Evolutionary conservation across 768 basidiomycete species (phyloP).

Genomic region (Tephrocybe sp.): DNA sequence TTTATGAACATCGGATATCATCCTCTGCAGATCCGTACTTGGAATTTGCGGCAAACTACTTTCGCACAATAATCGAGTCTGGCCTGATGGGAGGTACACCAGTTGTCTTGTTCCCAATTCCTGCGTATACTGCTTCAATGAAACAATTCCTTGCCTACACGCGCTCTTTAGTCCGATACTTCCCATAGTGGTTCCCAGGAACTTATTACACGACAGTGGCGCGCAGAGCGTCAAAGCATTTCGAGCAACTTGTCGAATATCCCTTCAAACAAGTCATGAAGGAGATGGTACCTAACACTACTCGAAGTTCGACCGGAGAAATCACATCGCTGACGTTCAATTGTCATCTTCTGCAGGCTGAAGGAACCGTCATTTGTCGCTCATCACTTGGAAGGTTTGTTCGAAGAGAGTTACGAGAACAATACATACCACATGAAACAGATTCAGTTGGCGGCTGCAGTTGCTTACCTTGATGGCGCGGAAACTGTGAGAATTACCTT

Average conservation of each 20-base stretch:
- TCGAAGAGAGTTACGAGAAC: neutral
- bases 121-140: conserved; percentile 8
- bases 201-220: conserved; percentile 10
- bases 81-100: conserved; percentile 19
- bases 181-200: conserved; percentile 16
- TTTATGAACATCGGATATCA: conserved; percentile 23
- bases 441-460: neutral
- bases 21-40: conserved; percentile 24
- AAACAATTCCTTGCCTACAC: neutral
- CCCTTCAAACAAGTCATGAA: conserved; percentile 12
- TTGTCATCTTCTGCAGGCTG: neutral
- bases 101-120: conserved; percentile 24
- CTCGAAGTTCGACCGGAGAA: no score
- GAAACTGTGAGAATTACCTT: neutral
- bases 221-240: neutral
- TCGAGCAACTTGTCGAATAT: neutral
- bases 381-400: neutral
- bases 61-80: conserved; percentile 1
- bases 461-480: neutral
- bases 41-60: conserved; percentile 16
- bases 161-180: conserved; percentile 2
- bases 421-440: neutral
- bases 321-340: no score
- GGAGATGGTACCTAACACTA: conserved; percentile 14
- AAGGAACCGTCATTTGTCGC: neutral